Percentiles rank a stretch among this genome's conserved stretches.
phyloP scores from a whole-genome alignment of 2,329 filamentous ascomycete genomes.

The Beauveria rudraprayagi region DNA sequence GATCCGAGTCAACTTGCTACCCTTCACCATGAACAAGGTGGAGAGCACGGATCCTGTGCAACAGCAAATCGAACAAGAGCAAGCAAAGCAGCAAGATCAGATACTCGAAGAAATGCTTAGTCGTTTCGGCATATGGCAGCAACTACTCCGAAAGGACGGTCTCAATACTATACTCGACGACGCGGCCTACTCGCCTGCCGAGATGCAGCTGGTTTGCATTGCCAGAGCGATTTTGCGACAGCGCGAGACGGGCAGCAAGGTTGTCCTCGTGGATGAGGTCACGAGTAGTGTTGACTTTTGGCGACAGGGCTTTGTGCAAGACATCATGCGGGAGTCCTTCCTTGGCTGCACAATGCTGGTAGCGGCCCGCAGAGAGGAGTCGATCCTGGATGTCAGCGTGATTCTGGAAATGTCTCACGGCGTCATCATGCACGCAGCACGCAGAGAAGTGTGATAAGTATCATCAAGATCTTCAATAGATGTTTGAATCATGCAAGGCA shows the following conservation, averaged over 20 bases:
- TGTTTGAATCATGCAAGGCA: too few species aligned
- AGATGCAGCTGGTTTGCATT: constrained; percentile 3
- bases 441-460: not conserved
- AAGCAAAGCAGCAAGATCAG: not conserved
- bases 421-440: constrained; percentile 1
- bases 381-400: not conserved
- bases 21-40: not conserved
- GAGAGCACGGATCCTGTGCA: not conserved
- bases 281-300: not conserved
- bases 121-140: not conserved
- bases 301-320: not conserved
- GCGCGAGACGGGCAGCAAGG: constrained; percentile 2
- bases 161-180: not conserved
- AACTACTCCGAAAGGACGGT: not conserved
- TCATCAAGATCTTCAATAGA: too few species aligned
- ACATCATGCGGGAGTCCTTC: constrained; percentile 5
- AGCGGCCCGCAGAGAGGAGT: not conserved
- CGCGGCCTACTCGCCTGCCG: not conserved
- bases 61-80: not conserved
- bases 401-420: constrained; percentile 3
- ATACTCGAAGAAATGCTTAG: not conserved
- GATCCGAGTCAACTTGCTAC: constrained; percentile 32
- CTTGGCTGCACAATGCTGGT: constrained; percentile 4
- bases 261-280: constrained; percentile 6
- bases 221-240: constrained; percentile 1